These are phyloP conservation scores for Syzygium syzygioides DNA, from an alignment of 441 rosid species.

Conservation along the genomic window DNA sequence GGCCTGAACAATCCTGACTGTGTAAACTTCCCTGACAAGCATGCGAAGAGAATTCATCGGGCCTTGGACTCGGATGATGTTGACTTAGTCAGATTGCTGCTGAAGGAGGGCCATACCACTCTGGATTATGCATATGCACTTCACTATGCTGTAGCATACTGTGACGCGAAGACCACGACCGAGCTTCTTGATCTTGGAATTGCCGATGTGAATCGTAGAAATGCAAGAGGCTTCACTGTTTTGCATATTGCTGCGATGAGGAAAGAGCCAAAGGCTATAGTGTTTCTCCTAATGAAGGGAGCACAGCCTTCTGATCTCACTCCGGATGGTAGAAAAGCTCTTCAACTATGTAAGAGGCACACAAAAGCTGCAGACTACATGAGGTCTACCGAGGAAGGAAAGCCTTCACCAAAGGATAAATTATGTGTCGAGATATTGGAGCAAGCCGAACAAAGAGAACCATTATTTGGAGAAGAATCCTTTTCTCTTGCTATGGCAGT, in stretches of 20 bases:
- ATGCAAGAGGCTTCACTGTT: conserved; percentile 65
- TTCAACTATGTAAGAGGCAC: conserved; percentile 55
- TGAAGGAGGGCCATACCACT: conserved; percentile 53
- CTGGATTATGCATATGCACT: conserved; percentile 75
- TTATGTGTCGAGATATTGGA: conserved; percentile 81
- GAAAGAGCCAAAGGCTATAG: conserved; percentile 74
- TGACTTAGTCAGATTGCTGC: conserved; percentile 71
- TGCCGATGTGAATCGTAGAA: conserved; percentile 62
- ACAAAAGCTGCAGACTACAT: conserved; percentile 54
- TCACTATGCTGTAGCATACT: conserved; percentile 77
- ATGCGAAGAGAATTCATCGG: conserved; percentile 51
- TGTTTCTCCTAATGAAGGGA: conserved; percentile 67
- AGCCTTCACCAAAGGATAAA: conserved; percentile 47
- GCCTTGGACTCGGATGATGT: conserved; percentile 89
- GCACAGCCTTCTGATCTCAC: conserved; percentile 62
- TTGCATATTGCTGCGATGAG: conserved; percentile 80
- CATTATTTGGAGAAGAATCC: conserved; percentile 50
- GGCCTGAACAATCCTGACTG: conserved; percentile 28
- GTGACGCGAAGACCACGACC: conserved; percentile 54
- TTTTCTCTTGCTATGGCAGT: conserved; percentile 57
- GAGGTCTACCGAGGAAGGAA: conserved; percentile 47
- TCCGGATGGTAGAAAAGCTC: conserved; percentile 63
- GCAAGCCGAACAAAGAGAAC: conserved; percentile 51
- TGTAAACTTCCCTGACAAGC: conserved; percentile 36
- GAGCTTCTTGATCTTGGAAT: conserved; percentile 74